Conservation (phyloP, 2,329 filamentous ascomycete species). For the Lachnellula occidentalis region DNA sequence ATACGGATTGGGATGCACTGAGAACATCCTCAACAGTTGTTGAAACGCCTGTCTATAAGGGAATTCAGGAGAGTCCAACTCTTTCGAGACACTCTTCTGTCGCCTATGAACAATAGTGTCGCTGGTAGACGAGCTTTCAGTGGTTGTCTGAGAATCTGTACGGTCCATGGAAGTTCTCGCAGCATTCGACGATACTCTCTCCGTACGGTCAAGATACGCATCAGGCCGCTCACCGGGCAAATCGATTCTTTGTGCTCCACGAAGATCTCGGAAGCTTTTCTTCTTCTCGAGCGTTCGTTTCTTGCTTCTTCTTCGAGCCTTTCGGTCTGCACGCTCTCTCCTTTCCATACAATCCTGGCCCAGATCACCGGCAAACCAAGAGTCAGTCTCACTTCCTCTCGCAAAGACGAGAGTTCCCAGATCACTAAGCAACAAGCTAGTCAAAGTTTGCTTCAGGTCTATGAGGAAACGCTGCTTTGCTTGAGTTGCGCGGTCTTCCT, state of each 20-base stretch:
- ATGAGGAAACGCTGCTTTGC: constrained; percentile 75
- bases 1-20: constrained; percentile 81
- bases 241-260: constrained; percentile 41
- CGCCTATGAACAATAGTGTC: constrained; percentile 15
- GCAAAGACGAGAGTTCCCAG: constrained; percentile 79
- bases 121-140: constrained; percentile 27
- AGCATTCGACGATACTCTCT: constrained; percentile 20
- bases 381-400: constrained; percentile 84
- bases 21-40: constrained; percentile 77
- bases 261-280: constrained; percentile 62
- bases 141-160: constrained; percentile 20
- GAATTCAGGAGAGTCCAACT: constrained; percentile 49
- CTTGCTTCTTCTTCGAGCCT: constrained; percentile 40
- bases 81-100: constrained; percentile 24
- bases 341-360: constrained; percentile 61
- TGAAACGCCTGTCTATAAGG: constrained; percentile 77
- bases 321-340: constrained; percentile 41
- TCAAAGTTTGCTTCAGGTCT: constrained; percentile 72
- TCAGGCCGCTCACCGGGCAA: constrained; percentile 20
- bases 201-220: constrained; percentile 17
- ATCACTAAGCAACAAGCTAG: constrained; percentile 82
- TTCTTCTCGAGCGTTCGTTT: constrained; percentile 55
- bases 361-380: constrained; percentile 67
- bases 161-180: constrained; percentile 20
- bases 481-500: constrained; percentile 48